These are phyloP conservation scores for Rusavskia elegans DNA, from an alignment of 495 filamentous ascomycete species.

Conservation along the genomic window DNA sequence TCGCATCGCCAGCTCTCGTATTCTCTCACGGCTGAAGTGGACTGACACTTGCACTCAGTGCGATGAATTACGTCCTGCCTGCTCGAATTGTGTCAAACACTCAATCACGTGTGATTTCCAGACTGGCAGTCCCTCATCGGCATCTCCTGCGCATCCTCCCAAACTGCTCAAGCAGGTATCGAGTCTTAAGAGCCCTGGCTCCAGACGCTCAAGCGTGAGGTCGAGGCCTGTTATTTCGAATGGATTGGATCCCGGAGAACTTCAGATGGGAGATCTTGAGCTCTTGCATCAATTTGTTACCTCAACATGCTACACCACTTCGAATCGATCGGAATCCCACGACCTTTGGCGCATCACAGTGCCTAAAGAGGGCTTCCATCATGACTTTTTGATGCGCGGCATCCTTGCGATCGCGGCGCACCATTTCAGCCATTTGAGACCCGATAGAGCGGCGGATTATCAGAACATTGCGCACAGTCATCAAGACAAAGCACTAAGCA, in stretches of 20 bases:
- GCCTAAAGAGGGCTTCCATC: slow-evolving; percentile 25
- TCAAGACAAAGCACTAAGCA: slow-evolving; percentile 21
- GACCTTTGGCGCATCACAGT: slow-evolving; percentile 24
- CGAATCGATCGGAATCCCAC: slow-evolving; percentile 11
- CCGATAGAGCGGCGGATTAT: slow-evolving; percentile 11
- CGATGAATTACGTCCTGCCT: slow-evolving; percentile 13
- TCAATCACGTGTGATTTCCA: slow-evolving; percentile 21
- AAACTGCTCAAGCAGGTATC: background rate
- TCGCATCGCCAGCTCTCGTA: background rate
- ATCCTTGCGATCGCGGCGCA: slow-evolving; percentile 28
- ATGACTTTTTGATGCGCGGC: slow-evolving; percentile 30
- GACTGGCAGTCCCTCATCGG: background rate
- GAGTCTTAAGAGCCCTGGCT: background rate
- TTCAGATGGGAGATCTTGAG: slow-evolving; percentile 18
- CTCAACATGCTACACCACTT: slow-evolving; percentile 19
- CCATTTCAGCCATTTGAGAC: slow-evolving; percentile 25
- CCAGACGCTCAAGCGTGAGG: background rate
- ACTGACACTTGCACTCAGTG: slow-evolving; percentile 5
- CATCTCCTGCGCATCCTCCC: slow-evolving; percentile 3
- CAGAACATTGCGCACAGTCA: slow-evolving; percentile 25
- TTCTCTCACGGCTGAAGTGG: background rate
- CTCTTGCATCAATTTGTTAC: slow-evolving; percentile 25
- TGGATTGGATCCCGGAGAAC: background rate
- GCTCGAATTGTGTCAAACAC: slow-evolving; percentile 21
- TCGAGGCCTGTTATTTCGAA: background rate